Percentiles rank a stretch among this genome's conserved stretches.
These are phyloP conservation scores for Sedum album DNA, from an alignment of 164 flowering plant species.

Conservation along the genomic window DNA sequence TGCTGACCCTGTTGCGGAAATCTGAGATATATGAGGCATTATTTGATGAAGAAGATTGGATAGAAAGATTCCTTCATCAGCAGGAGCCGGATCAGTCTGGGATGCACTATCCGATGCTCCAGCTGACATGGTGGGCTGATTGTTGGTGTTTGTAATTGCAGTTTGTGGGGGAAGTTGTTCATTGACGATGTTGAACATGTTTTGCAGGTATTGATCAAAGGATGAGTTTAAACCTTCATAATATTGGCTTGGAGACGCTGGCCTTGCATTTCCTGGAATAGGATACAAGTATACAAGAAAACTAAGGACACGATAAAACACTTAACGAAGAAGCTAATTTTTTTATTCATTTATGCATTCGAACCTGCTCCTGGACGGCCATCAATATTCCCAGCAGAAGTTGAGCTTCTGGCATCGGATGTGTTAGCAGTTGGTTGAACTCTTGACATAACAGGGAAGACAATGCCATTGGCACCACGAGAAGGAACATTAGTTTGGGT, in stretches of 20 bases:
- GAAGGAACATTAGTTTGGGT: slow-evolving; percentile 37
- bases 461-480: slow-evolving; percentile 40
- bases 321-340: neutral
- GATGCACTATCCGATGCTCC: slow-evolving; percentile 16
- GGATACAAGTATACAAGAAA: neutral
- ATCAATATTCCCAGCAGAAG: slow-evolving; percentile 24
- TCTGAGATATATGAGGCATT: slow-evolving; percentile 44
- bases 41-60: slow-evolving; percentile 46
- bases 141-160: slow-evolving; percentile 9
- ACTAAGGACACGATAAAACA: neutral
- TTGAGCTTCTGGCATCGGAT: slow-evolving; percentile 24
- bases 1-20: slow-evolving; percentile 17
- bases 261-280: slow-evolving; percentile 1
- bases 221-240: neutral
- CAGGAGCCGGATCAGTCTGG: slow-evolving; percentile 20
- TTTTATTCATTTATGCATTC: neutral
- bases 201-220: neutral
- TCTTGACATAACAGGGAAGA: slow-evolving; percentile 65
- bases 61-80: slow-evolving; percentile 42
- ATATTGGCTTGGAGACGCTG: neutral
- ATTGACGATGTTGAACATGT: slow-evolving; percentile 9
- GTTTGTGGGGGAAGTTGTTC: slow-evolving; percentile 13
- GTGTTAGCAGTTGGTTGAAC: slow-evolving; percentile 34
- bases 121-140: slow-evolving; percentile 15
- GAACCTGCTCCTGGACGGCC: neutral